Base-by-base conservation (phyloP, 2,329 filamentous ascomycete species). In the Fusarium sororula region DNA sequence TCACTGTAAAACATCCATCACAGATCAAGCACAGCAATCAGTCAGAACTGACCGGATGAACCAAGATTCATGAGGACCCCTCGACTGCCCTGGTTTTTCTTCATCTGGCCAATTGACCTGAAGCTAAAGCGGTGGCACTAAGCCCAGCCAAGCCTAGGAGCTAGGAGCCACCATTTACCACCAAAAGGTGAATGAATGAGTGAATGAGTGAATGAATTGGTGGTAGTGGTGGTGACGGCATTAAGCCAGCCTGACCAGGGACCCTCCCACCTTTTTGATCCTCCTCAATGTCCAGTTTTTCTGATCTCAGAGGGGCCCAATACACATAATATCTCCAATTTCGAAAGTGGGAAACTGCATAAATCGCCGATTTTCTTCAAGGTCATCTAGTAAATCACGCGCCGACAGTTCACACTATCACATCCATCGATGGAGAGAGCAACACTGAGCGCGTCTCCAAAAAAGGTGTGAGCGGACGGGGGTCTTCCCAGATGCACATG, bases 391-490 rank as follows among this genome's bases (percentile, higher is more conserved):
- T n/a, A 10, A 51, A 68, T 51, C 65, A 69, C 44, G 35, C 65
- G 65, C 32, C 42, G n/a, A 22, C 32, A 22, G 26, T 47, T 42
- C 56, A 51, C 53, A 41, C 48, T 54, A 42, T 64, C 42, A 39
- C 35, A 24, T 22, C 45, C 45, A 11, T 38, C 35, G 26, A 63
- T 58, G n/a, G 30, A 48, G 13, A 48, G n/a, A 44, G 26, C 22
- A 51, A 26, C 57, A 68, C 63, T 37, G 66, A 63, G 48, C 48
- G 48, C 54, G 48, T 26, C 57, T 73, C 18, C 41, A 69, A 68
- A 56, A 69, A 65, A 73, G 62, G 71, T 73, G 62, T 74, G 71
- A 74, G 71, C 70, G 65, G 70, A 73, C 70, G 53, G 70, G 70
- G 65, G 70, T 53, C 55, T 48, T 53, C 56, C 56, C 48, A 51